Evolutionary conservation across 2,329 filamentous ascomycete species (phyloP).

Genomic region (Colletotrichum tabaci): DNA sequence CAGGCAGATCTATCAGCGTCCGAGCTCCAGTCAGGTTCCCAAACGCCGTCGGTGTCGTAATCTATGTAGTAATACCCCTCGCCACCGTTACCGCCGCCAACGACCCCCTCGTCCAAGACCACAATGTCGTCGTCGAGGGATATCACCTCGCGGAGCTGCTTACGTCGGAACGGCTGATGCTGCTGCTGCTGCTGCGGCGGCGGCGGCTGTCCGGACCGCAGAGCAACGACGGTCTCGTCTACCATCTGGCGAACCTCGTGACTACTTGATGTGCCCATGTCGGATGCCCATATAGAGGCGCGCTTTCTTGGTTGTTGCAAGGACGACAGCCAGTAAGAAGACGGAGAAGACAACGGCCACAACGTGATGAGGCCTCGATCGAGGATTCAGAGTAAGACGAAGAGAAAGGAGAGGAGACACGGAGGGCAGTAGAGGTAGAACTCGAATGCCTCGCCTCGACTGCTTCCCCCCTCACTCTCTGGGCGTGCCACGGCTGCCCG

Average conservation of each 20-base stretch:
- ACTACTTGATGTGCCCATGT: slow-evolving; percentile 30
- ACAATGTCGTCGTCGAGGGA: not conserved
- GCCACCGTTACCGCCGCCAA: not conserved
- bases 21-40: not conserved
- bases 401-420: not conserved
- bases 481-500: slow-evolving; percentile 8
- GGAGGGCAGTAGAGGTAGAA: not conserved
- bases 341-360: no score
- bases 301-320: not conserved
- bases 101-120: not conserved
- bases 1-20: not conserved
- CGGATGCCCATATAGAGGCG: not conserved
- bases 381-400: no score
- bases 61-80: not conserved
- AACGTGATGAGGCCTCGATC: not conserved
- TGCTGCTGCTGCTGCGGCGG: not conserved
- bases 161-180: not conserved
- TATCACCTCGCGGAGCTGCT: not conserved
- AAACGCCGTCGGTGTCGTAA: not conserved
- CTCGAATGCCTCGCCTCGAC: not conserved
- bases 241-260: slow-evolving; percentile 27
- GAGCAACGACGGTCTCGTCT: slow-evolving; percentile 18
- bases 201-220: slow-evolving; percentile 6
- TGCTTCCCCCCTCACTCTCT: not conserved
- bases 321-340: not conserved